phyloP scores from a whole-genome alignment of 139 green algal species.

The Tetradesmus lagerheimii region DNA sequence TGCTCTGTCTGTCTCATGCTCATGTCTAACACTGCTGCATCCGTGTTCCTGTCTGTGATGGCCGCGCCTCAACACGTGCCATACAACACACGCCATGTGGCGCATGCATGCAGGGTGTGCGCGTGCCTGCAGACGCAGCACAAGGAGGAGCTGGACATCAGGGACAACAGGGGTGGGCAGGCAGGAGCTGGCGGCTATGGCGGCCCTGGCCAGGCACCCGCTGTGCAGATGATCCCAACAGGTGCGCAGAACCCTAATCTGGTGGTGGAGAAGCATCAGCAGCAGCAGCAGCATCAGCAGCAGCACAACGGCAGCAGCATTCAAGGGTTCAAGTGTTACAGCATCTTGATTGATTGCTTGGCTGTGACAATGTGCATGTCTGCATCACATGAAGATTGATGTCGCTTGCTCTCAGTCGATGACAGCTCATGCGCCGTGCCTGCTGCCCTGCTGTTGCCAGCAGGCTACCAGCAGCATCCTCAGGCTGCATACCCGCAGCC shows the following conservation, averaged over 20 bases:
- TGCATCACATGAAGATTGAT: too few relatives aligned
- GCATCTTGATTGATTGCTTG: too few relatives aligned
- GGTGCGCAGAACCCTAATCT: background rate
- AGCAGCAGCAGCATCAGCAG: too few relatives aligned
- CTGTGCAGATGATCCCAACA: constrained; percentile 44
- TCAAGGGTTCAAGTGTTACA: too few relatives aligned
- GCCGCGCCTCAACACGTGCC: constrained; percentile 63
- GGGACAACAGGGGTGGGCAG: constrained; percentile 28
- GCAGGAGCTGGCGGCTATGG: background rate
- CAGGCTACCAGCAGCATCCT: background rate
- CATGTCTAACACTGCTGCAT: too few relatives aligned
- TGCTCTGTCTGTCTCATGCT: too few relatives aligned
- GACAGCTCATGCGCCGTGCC: background rate
- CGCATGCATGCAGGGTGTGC: constrained; percentile 89
- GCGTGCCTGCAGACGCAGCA: constrained; percentile 90
- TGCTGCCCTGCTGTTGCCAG: background rate
- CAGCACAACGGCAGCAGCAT: too few relatives aligned
- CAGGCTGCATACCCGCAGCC: constrained; percentile 10
- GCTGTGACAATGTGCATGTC: too few relatives aligned
- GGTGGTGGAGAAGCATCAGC: too few relatives aligned
- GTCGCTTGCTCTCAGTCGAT: too few relatives aligned
- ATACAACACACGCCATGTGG: too few relatives aligned
- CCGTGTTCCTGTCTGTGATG: background rate
- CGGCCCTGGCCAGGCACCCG: constrained; percentile 20
- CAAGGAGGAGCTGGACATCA: constrained; percentile 62